Evolutionary conservation across 345 rosid species (phyloP).

Genomic region (Rhodamnia rubescens): DNA sequence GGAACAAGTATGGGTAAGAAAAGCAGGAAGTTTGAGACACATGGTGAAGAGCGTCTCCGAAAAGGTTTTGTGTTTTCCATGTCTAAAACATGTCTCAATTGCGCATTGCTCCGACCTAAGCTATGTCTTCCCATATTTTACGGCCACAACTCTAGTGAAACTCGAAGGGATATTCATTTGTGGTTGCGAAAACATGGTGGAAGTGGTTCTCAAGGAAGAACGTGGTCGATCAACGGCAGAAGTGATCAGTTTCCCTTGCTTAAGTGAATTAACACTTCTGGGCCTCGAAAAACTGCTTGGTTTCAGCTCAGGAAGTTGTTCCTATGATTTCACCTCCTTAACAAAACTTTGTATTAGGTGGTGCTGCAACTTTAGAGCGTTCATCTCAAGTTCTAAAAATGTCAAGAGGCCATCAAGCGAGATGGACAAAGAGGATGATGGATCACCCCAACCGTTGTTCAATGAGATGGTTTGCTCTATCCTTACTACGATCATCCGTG

Average conservation of each 20-base stretch:
- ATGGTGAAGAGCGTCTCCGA: not conserved
- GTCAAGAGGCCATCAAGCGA: too few relatives aligned
- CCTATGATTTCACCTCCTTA: not conserved
- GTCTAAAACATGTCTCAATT: not conserved
- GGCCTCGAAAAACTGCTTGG: not conserved
- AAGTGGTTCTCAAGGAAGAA: not conserved
- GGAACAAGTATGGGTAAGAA: fast-evolving
- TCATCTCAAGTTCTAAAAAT: too few relatives aligned
- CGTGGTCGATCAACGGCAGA: not conserved
- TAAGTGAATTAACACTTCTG: not conserved
- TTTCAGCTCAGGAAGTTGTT: not conserved
- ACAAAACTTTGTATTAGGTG: fast-evolving
- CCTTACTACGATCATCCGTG: not conserved
- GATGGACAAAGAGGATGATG: too few relatives aligned
- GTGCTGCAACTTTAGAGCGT: too few relatives aligned
- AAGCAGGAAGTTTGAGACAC: not conserved
- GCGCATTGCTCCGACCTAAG: not conserved
- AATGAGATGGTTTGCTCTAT: too few relatives aligned
- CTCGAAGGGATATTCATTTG: fast-evolving
- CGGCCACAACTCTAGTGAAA: too few relatives aligned
- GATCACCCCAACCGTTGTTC: too few relatives aligned
- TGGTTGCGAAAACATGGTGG: not conserved
- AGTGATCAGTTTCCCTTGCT: not conserved
- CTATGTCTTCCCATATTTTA: too few relatives aligned
- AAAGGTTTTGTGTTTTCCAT: not conserved